Base-by-base conservation (phyloP, 1,284 basidiomycete species). In the Sporisorium reilianum region DNA sequence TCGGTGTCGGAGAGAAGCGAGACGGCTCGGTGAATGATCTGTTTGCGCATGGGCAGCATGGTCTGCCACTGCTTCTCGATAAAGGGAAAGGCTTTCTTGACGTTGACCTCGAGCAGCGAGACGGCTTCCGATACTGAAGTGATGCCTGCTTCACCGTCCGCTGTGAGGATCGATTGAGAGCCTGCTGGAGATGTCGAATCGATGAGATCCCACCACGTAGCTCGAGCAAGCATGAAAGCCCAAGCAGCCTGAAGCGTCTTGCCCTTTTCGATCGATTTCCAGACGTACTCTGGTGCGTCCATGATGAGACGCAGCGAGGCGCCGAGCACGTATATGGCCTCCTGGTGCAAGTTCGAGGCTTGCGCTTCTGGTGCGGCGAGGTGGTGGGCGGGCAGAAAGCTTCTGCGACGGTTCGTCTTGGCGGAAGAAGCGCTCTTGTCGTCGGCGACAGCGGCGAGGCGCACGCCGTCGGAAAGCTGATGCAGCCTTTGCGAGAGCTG, bases 221-320 rank as follows among this genome's bases (percentile, higher is more conserved):
- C 63, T 45, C 74, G 53, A 5, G 75, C 54, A 8, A 79, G 54
- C 66, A 76, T 66, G 56, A 65, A 79, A 6, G 75, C 59, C 78
- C 78, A 79, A 5, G 64, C 65, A 12, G 78, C 78, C 22, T 73
- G 68, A 25, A 79, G 51, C 5, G 72, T 73, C 45, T 75, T 78
- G 40, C 70, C 77, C 63, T 64, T 75, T 26, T 79, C 78, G 28
- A 79, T 77, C 14, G 73, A 71, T 41, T 71, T 75, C 73, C 73
- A 79, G 11, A 79, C 77, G 49, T 68, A 72, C 34, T 79, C 78
- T 5, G 78, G 69, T 25, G 77, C 63, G 32, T 79, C 78, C 66
- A 76, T 73, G 58, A 79, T 67, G 22, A 78, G 50, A 20, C 70
- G 77, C 46, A 77, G 38, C 2, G 73, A 72, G n/a, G 75, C 73